Percentiles rank a stretch among this genome's conserved stretches.
These are phyloP conservation scores for Pseudognaphalium luteoalbum DNA, from an alignment of 129 eudicot species.

Conservation along the genomic window DNA sequence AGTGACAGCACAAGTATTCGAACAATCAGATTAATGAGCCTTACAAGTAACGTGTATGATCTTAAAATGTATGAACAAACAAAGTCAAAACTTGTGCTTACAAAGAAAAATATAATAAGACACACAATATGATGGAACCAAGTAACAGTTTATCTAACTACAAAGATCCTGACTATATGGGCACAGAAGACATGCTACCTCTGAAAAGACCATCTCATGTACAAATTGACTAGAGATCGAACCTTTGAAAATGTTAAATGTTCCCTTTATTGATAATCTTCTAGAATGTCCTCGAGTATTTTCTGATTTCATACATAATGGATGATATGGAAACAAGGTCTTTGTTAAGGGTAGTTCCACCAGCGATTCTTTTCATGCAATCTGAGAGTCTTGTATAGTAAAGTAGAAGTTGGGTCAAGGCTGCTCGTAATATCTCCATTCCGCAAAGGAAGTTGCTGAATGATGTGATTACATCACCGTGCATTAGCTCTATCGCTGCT, in stretches of 20 bases:
- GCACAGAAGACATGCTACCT: not conserved
- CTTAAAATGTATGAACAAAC: not conserved
- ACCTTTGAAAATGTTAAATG: not conserved
- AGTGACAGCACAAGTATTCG: not conserved
- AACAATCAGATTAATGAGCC: not conserved
- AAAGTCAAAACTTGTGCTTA: not conserved
- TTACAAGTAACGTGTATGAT: not conserved
- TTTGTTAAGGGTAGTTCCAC: slow-evolving; percentile 71
- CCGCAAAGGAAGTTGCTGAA: slow-evolving; percentile 97
- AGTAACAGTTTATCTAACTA: not conserved
- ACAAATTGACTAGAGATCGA: not conserved
- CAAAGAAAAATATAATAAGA: not conserved
- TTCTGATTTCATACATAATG: slow-evolving; percentile 85
- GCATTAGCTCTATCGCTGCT: slow-evolving; percentile 94
- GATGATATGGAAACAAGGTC: slow-evolving; percentile 87
- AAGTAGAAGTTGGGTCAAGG: slow-evolving; percentile 85
- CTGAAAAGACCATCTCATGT: slow-evolving; percentile 8
- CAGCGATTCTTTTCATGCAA: slow-evolving; percentile 69
- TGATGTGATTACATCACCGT: slow-evolving; percentile 86
- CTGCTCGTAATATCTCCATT: slow-evolving; percentile 93
- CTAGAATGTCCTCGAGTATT: slow-evolving; percentile 86
- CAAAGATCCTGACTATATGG: not conserved
- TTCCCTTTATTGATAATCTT: slow-evolving; percentile 3
- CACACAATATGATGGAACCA: not conserved
- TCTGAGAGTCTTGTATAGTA: slow-evolving; percentile 94